Evolutionary conservation across 768 basidiomycete species (phyloP).

Genomic region (Mycena crocata): DNA sequence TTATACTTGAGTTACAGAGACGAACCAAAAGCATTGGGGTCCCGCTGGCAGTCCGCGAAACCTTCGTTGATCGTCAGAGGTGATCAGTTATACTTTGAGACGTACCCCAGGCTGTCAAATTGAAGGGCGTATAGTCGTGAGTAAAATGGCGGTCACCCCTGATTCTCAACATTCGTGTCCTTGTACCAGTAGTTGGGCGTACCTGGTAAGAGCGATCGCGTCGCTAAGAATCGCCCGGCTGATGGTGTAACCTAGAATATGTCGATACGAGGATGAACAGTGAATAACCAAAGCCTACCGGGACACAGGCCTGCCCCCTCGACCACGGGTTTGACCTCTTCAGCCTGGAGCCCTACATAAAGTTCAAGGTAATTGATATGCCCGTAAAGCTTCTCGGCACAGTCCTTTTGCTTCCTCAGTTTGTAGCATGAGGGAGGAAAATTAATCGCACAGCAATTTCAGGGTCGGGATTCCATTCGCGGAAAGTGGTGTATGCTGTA

Average conservation of each 20-base stretch:
- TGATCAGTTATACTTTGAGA: too few species aligned
- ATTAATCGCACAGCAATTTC: too few species aligned
- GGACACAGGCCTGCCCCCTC: slow-evolving; percentile 90
- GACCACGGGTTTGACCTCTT: slow-evolving; percentile 78
- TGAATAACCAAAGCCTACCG: slow-evolving; percentile 51
- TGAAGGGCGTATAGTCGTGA: slow-evolving; percentile 83
- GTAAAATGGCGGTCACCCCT: slow-evolving; percentile 84
- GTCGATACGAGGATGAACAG: slow-evolving; percentile 1
- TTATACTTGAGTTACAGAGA: too few species aligned
- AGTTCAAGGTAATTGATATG: slow-evolving; percentile 84
- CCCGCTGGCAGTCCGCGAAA: slow-evolving; percentile 84
- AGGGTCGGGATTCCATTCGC: slow-evolving; percentile 84
- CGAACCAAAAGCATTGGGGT: slow-evolving; percentile 71
- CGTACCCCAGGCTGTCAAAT: slow-evolving; percentile 88
- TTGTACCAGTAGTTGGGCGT: too few species aligned
- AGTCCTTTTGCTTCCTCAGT: too few species aligned
- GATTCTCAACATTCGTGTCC: neutral
- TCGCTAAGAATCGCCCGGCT: slow-evolving; percentile 89
- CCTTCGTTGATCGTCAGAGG: too few species aligned
- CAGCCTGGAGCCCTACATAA: slow-evolving; percentile 80
- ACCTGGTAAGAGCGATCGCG: slow-evolving; percentile 85
- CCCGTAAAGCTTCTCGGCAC: too few species aligned
- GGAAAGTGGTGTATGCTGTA: slow-evolving; percentile 74
- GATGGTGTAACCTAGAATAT: slow-evolving; percentile 74
- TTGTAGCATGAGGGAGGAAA: too few species aligned